Evolutionary conservation across 495 filamentous ascomycete species (phyloP).

Genomic region (Chlorociboria aeruginascens): DNA sequence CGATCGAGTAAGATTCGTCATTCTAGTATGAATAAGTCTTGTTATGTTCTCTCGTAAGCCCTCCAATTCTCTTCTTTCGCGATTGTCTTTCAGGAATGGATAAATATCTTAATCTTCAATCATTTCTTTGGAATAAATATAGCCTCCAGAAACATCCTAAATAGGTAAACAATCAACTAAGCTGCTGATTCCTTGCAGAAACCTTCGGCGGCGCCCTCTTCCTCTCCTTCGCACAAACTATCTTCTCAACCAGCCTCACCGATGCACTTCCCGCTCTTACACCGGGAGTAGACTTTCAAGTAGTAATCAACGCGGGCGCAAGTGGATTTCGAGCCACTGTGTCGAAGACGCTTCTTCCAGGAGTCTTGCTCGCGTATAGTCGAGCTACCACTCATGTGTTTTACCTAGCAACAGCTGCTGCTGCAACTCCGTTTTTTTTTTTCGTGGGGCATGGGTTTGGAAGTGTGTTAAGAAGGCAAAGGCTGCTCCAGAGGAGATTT

Average conservation of each 20-base stretch:
- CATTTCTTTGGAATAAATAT: no score
- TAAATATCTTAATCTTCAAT: no score
- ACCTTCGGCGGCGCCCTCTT: conserved; percentile 21
- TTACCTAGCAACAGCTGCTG: not conserved
- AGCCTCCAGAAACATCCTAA: no score
- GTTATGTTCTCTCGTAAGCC: no score
- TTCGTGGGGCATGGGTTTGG: conserved; percentile 10
- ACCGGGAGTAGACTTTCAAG: conserved; percentile 17
- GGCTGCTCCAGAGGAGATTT: not conserved
- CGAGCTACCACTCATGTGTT: not conserved
- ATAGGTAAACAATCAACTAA: no score
- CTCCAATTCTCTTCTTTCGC: no score
- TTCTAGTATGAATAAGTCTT: no score
- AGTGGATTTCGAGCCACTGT: conserved; percentile 26
- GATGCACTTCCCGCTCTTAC: conserved; percentile 12
- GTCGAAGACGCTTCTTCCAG: conserved; percentile 16
- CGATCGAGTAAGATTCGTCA: no score
- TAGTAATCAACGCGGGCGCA: conserved; percentile 24
- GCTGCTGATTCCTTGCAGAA: no score
- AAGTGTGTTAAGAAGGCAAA: not conserved
- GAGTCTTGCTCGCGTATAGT: not conserved
- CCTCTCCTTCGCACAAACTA: conserved; percentile 20
- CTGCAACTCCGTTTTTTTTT: not conserved
- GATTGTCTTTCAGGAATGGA: no score
- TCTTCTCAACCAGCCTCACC: conserved; percentile 22